phyloP scores from a whole-genome alignment of 2,329 filamentous ascomycete species.

The Claviceps sp. region DNA sequence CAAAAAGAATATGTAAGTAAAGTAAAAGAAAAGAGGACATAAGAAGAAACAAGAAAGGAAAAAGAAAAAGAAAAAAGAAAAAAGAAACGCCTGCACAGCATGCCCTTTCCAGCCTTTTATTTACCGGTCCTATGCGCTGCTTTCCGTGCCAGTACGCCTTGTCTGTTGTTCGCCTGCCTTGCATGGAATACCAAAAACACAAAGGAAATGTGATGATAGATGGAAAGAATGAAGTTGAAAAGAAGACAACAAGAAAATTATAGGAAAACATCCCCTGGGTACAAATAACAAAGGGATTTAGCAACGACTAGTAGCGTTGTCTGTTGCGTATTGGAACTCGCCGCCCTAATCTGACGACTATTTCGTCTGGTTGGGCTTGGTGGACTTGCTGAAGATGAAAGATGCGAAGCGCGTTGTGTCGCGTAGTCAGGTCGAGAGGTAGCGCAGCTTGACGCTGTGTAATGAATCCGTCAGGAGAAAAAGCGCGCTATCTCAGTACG shows the following conservation, averaged over 20 bases:
- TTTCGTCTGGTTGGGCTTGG: not conserved
- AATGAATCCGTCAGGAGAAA: too few species aligned
- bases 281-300: not conserved
- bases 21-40: not conserved
- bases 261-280: not conserved
- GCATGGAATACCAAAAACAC: conserved; percentile 1
- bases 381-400: not conserved
- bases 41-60: not conserved
- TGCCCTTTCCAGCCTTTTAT: not conserved
- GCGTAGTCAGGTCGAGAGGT: too few species aligned
- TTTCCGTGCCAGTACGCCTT: conserved; percentile 3
- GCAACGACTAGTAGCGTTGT: not conserved
- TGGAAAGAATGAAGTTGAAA: not conserved
- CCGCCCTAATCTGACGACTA: not conserved
- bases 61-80: not conserved
- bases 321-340: not conserved
- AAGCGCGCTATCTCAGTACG: too few species aligned
- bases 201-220: conserved; percentile 2
- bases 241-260: not conserved
- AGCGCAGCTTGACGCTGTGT: too few species aligned
- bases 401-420: too few species aligned
- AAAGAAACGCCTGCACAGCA: not conserved
- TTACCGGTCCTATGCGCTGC: not conserved
- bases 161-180: conserved; percentile 2
- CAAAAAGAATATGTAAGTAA: not conserved